Evolutionary conservation across 345 rosid genomes (phyloP).

Genomic region (Populus alba): DNA sequence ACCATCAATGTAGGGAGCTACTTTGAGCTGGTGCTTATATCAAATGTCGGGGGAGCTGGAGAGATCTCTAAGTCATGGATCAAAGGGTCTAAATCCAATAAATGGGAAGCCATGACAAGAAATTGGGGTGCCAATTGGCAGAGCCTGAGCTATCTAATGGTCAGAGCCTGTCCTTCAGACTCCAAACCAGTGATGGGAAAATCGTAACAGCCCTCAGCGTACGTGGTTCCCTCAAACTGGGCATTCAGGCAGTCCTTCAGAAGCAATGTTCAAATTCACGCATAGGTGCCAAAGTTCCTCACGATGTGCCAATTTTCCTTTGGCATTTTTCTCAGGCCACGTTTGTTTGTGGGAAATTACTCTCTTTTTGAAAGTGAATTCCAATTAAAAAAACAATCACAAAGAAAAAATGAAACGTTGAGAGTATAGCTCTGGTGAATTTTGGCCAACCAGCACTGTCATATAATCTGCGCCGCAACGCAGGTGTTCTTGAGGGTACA

Average conservation of each 20-base stretch:
- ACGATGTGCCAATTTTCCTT: background rate
- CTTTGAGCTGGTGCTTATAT: conserved; percentile 65
- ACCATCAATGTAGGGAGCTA: conserved; percentile 59
- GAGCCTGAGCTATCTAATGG: conserved; percentile 57
- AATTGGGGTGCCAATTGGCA: conserved; percentile 78
- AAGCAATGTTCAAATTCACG: conserved; percentile 49
- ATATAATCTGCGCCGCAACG: background rate
- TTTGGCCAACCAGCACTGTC: background rate
- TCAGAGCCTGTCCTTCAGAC: conserved; percentile 56
- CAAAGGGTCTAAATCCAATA: conserved; percentile 49
- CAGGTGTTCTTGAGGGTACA: too few relatives aligned
- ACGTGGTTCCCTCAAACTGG: conserved; percentile 52
- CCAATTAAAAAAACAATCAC: background rate
- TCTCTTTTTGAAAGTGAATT: too few relatives aligned
- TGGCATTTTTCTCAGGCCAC: background rate
- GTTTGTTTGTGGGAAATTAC: too few relatives aligned
- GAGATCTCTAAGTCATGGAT: conserved; percentile 51
- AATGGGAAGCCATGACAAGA: conserved; percentile 58
- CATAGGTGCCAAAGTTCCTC: background rate
- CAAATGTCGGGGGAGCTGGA: conserved; percentile 64
- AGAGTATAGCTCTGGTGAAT: too few relatives aligned
- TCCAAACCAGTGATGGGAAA: conserved; percentile 47
- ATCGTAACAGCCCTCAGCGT: conserved; percentile 33
- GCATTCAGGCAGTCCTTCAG: conserved; percentile 61
- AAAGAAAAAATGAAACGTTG: too few relatives aligned